Evolutionary conservation across 768 basidiomycete genomes (phyloP), one percentile per base, ranked within the genome.

Genomic region (Suillus occidentalis): DNA sequence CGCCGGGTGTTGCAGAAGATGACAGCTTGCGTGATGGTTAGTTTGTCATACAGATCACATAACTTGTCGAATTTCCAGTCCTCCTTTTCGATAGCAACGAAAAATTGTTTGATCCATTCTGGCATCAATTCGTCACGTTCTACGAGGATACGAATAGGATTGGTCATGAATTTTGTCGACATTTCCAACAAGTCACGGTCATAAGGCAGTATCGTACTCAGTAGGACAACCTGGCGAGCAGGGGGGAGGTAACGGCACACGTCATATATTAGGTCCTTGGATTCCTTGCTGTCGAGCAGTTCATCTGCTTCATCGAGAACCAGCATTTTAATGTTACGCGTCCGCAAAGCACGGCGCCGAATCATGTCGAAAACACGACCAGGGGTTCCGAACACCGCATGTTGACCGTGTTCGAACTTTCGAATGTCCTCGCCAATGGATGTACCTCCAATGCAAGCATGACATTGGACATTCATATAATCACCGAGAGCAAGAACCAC

Each of bases 311-410:
- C 94, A 72, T 96, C 95, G 12, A 96, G 87, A 62, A 95, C 87
- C 56, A 97, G 85, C 92, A 98, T 96, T 82, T 99, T 98, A 85
- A 99, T 96, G 79, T 96, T 95, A 69, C 95, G 88, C 59, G 97
- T 98, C 65, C 94, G 89, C 66, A 99, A 84, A 72, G 91, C 91
- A 71, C 95, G 86, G 72, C 97, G 86, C 66, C 95, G 87, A 82
- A 99, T 99, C 95, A 98, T 98, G 80, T 99, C 97, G 74, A 97
- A 98, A 36, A 99, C 97, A 77, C 97, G 92, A 20, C 97, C 97
- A 45, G 97, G 97, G 9, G 97, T 98, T 28, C 97, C 97, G 53
- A 94, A 95, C 39, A 99, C 94, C 66, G 98, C 92, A 78, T 99
- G 97, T 71, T 97, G 95, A 31, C 97, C 97, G 66, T 97, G 95